Evolutionary conservation across 2,329 filamentous ascomycete genomes (phyloP), one percentile per base, ranked within the genome.

Genomic region (Hypocrella siamensis): DNA sequence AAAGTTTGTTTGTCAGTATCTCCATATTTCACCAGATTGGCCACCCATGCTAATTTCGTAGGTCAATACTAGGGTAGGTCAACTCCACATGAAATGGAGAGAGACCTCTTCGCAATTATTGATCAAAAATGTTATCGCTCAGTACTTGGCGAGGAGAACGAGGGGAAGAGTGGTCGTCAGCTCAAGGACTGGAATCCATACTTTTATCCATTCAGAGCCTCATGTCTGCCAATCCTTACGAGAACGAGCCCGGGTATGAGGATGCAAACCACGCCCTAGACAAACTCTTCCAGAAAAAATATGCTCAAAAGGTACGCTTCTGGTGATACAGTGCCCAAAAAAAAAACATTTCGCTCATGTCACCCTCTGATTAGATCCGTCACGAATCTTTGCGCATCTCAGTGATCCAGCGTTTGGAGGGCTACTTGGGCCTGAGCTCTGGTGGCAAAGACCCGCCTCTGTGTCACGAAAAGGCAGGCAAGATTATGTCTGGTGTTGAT

Each of bases 181-280:
- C 88, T 1, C 90, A 96, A 52, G 88, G 90, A 6, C 64, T 98
- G 1, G 90, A 96, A 52, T 96, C 88, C 1, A 83, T 96, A 30
- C 57, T 98, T 30, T 72, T 96, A 32, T 96, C 88, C 5, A 94
- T 98, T 35, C 90, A 98, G 55, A 94, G 86, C 52, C 63, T 98
- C 28, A 86, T 98, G 79, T 93, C 85, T 1, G 60, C 73, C 18
- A 93, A 94, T 44, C 90, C 88, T 0, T 96, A 93, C 54, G 83
- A 90, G 49, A 94, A 96, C 45, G 90, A 98, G 51, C 90, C 90
- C 2, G 90, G 90, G 5, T 94, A 83, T 44, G 88, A 96, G 51
- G 69, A 79, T 37, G 70, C 76, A 10, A 78, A 77, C 28, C 65
- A 70, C 7, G 57, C 65, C 1, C 57, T 65, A 4, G 84, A 93